Conservation (phyloP, 2,329 filamentous ascomycete species). For the Penicillium freii region DNA sequence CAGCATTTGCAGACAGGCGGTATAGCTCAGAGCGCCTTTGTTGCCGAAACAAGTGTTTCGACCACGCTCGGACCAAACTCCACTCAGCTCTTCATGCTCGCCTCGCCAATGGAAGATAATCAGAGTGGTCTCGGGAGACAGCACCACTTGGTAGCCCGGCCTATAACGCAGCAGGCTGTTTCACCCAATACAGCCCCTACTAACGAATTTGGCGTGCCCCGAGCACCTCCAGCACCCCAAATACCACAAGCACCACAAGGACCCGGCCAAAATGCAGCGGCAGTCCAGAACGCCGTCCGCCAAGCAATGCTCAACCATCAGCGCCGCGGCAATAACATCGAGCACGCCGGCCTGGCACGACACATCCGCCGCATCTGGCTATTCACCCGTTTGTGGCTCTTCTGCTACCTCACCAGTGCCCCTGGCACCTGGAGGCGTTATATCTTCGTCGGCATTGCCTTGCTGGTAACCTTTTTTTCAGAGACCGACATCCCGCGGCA, state of each 20-base stretch:
- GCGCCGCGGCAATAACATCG: constrained; percentile 18
- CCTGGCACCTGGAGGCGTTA: constrained; percentile 47
- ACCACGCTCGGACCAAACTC: neutral
- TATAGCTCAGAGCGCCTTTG: neutral
- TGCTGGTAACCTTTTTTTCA: constrained; percentile 42
- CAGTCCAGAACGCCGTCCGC: constrained; percentile 34
- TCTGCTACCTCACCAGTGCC: constrained; percentile 58
- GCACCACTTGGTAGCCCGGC: neutral
- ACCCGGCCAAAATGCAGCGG: constrained; percentile 19
- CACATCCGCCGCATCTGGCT: constrained; percentile 54
- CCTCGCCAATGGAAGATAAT: neutral
- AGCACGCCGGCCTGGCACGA: constrained; percentile 41
- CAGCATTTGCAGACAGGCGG: neutral
- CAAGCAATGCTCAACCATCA: constrained; percentile 34
- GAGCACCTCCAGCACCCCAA: neutral
- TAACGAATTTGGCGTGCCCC: constrained; percentile 9
- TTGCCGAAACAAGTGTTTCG: neutral
- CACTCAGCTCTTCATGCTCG: neutral
- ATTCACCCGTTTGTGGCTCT: constrained; percentile 56
- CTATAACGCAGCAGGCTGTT: neutral
- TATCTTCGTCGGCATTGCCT: constrained; percentile 39
- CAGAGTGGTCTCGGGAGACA: neutral
- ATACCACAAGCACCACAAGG: neutral
- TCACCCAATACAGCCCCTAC: neutral
- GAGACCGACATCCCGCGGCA: constrained; percentile 41